phyloP scores from a whole-genome alignment of 805 yeast genomes.

The Cyberlindnera maclurae region DNA sequence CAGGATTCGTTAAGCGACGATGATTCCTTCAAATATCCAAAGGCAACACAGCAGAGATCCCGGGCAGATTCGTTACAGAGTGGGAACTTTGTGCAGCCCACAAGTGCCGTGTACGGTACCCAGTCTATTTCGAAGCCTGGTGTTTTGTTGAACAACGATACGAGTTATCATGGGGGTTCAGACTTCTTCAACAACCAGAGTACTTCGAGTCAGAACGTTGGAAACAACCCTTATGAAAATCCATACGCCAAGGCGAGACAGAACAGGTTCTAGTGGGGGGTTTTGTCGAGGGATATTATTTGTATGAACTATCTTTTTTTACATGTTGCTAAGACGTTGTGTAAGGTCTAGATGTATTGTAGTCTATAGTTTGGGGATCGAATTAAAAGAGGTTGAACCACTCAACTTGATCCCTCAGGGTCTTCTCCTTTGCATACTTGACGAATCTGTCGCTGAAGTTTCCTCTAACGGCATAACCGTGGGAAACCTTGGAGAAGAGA shows the following conservation, averaged over 20 bases:
- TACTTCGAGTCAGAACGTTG: constrained; percentile 4
- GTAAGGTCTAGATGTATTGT: too few relatives aligned
- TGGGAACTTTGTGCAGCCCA: constrained; percentile 15
- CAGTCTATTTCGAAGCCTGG: constrained; percentile 15
- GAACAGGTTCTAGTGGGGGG: constrained; percentile 8
- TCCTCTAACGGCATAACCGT: constrained; percentile 81
- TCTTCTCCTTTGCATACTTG: constrained; percentile 62
- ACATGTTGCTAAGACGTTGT: too few relatives aligned
- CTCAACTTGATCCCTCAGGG: constrained; percentile 34
- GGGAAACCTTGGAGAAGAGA: constrained; percentile 55
- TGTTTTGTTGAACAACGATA: constrained; percentile 15
- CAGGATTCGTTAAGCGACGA: constrained; percentile 9
- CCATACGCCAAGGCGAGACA: constrained; percentile 22
- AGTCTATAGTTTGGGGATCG: too few relatives aligned
- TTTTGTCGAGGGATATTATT: too few relatives aligned
- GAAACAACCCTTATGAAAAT: constrained; percentile 15
- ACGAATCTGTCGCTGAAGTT: constrained; percentile 48
- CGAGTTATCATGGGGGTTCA: constrained; percentile 17
- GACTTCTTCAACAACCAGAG: constrained; percentile 6
- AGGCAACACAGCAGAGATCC: constrained; percentile 13
- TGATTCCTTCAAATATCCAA: constrained; percentile 12
- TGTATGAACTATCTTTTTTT: too few relatives aligned
- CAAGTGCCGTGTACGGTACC: constrained; percentile 23
- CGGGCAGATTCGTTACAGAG: constrained; percentile 17
- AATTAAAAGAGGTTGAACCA: constrained; percentile 13